A percentile compares a stretch with the other conserved stretches of the same genome.
These are phyloP conservation scores for Heterobasidion annosum DNA, from an alignment of 1,284 basidiomycete species.

Conservation along the genomic window DNA sequence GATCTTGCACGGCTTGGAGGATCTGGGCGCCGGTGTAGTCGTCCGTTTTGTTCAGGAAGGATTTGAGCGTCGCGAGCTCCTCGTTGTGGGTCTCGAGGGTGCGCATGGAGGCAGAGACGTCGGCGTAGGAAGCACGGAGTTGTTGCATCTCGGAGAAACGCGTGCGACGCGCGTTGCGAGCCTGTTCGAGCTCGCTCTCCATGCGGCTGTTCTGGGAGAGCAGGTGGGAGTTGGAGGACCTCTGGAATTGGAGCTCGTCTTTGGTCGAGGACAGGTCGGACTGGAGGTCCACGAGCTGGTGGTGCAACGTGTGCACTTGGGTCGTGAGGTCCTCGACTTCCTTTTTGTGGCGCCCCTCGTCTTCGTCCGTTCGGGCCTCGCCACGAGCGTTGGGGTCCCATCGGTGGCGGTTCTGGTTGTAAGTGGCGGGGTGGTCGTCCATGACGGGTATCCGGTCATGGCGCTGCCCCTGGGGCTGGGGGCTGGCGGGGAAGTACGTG, in stretches of 20 bases:
- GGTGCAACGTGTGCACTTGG: slow-evolving; percentile 11
- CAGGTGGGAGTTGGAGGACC: slow-evolving; percentile 9
- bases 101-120: slow-evolving; percentile 9
- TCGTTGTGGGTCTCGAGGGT: slow-evolving; percentile 18
- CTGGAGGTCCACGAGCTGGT: slow-evolving; percentile 12
- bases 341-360: neutral
- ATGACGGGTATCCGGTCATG: slow-evolving; percentile 8
- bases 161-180: slow-evolving; percentile 4
- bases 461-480: slow-evolving; percentile 6
- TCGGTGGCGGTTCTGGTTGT: neutral
- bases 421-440: neutral
- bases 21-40: slow-evolving; percentile 27
- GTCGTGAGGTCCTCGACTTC: slow-evolving; percentile 8
- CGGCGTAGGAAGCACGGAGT: slow-evolving; percentile 9
- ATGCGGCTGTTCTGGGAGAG: slow-evolving; percentile 11
- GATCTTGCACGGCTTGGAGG: slow-evolving; percentile 25
- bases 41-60: slow-evolving; percentile 30
- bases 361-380: neutral
- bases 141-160: slow-evolving; percentile 9
- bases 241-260: slow-evolving; percentile 10
- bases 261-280: slow-evolving; percentile 11
- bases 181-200: slow-evolving; percentile 8
- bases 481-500: slow-evolving; percentile 4
- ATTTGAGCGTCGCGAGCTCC: slow-evolving; percentile 24
- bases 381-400: neutral